A percentile compares a stretch with the other conserved stretches of the same genome.
Conservation (phyloP, 1,284 basidiomycete species). For the Cronartium quercuum region DNA sequence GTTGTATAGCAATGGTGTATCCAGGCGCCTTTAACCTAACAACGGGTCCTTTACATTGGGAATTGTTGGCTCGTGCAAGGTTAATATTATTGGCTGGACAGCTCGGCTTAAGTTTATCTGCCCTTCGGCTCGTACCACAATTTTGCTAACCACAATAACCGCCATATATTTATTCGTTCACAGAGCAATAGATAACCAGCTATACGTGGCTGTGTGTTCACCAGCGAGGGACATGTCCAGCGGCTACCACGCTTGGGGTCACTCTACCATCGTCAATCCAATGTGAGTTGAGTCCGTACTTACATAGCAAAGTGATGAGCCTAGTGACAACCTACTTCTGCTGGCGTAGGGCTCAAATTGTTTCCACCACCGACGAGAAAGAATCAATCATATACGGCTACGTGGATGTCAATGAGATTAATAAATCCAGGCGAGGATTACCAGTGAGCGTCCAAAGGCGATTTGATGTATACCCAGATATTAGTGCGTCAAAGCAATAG, state of each 20-base stretch:
- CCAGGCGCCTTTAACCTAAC: conserved; percentile 83
- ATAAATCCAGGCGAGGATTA: conserved; percentile 68
- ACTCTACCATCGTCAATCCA: conserved; percentile 81
- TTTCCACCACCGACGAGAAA: conserved; percentile 69
- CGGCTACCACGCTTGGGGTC: conserved; percentile 84
- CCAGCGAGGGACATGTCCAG: conserved; percentile 78
- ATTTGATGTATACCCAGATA: conserved; percentile 83
- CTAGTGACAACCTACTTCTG: conserved; percentile 11
- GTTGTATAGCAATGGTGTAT: conserved; percentile 83
- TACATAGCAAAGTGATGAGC: too few species aligned
- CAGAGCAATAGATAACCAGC: conserved; percentile 92
- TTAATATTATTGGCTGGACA: conserved; percentile 48
- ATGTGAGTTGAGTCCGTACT: conserved; percentile 57
- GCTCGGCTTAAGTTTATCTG: background rate
- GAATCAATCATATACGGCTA: conserved; percentile 74
- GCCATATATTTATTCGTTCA: background rate
- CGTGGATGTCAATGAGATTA: conserved; percentile 67
- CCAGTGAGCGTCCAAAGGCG: conserved; percentile 81
- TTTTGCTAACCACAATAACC: too few species aligned
- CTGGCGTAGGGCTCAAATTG: conserved; percentile 64
- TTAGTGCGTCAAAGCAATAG: conserved; percentile 48
- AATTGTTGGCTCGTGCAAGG: conserved; percentile 79
- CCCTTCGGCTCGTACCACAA: background rate
- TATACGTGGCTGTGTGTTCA: conserved; percentile 91
- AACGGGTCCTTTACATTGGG: conserved; percentile 95